These are phyloP conservation scores for Canavalia gladiata DNA, from an alignment of 306 rosid species.

Conservation along the genomic window DNA sequence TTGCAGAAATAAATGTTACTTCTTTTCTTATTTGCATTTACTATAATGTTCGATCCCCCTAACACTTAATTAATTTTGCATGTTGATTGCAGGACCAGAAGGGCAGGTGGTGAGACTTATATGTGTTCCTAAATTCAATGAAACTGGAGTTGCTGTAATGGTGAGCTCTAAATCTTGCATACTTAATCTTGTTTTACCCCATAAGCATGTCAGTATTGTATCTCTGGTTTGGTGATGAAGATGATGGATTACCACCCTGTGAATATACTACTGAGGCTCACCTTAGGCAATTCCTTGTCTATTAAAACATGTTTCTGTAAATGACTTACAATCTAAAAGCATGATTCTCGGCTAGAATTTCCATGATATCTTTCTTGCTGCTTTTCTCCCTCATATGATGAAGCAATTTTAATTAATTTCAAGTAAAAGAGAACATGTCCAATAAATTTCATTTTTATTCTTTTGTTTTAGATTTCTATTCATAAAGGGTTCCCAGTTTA, in stretches of 20 bases:
- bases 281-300: conserved; percentile 34
- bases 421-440: conserved; percentile 1
- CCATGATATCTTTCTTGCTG: conserved; percentile 5
- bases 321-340: conserved; percentile 1
- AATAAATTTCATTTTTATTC: neutral
- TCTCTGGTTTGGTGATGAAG: conserved; percentile 14
- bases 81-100: conserved; percentile 73
- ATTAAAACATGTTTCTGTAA: conserved; percentile 10
- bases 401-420: conserved; percentile 1
- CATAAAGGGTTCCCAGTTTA: neutral
- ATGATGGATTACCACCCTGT: neutral
- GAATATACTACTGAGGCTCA: conserved; percentile 10
- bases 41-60: conserved; percentile 26
- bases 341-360: conserved; percentile 26
- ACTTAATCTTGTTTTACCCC: neutral
- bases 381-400: conserved; percentile 34
- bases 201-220: neutral
- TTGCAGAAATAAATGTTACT: conserved; percentile 4
- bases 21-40: conserved; percentile 37
- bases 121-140: conserved; percentile 82
- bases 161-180: conserved; percentile 56
- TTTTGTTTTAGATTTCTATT: conserved; percentile 1
- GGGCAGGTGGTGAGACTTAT: conserved; percentile 92
- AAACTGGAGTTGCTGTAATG: conserved; percentile 87
- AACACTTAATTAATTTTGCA: conserved; percentile 24